Evolutionary conservation across 345 rosid species (phyloP).

Genomic region (Limnanthes douglasii): DNA sequence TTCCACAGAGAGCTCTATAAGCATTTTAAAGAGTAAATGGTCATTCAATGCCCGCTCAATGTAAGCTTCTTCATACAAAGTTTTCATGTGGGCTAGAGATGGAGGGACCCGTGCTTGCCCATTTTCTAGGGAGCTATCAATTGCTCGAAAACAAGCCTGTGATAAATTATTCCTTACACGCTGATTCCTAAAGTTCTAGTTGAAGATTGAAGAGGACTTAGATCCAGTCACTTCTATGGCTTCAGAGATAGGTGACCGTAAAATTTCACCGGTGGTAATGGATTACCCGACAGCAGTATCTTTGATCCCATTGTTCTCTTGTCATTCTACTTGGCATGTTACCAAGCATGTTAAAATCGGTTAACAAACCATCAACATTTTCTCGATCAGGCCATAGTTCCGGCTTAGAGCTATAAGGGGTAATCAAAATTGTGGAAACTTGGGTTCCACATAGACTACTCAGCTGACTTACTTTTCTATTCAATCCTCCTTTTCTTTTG

Average conservation of each 20-base stretch:
- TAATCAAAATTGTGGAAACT: too few relatives aligned
- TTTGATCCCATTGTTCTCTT: too few relatives aligned
- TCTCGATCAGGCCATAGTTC: too few relatives aligned
- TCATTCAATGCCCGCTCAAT: conserved; percentile 74
- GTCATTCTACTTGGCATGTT: too few relatives aligned
- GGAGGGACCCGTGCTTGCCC: conserved; percentile 86
- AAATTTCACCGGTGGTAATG: conserved; percentile 19
- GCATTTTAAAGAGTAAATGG: conserved; percentile 98
- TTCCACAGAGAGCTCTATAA: too few relatives aligned
- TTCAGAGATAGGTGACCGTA: conserved; percentile 50
- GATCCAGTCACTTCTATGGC: conserved; percentile 67
- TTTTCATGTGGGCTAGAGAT: conserved; percentile 74
- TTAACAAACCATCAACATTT: too few relatives aligned
- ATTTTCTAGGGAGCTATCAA: conserved; percentile 83
- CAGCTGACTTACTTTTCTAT: too few relatives aligned
- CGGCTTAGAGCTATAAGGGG: too few relatives aligned
- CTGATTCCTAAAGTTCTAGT: conserved; percentile 63
- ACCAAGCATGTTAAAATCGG: too few relatives aligned
- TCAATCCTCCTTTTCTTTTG: too few relatives aligned
- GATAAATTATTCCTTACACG: conserved; percentile 83
- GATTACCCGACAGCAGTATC: conserved; percentile 33
- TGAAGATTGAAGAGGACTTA: conserved; percentile 69
- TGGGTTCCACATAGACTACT: too few relatives aligned
- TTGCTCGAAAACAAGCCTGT: conserved; percentile 83
- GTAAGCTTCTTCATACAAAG: conserved; percentile 99